Conservation (phyloP, 768 basidiomycete genomes). For the Cytidiella melzeri region DNA sequence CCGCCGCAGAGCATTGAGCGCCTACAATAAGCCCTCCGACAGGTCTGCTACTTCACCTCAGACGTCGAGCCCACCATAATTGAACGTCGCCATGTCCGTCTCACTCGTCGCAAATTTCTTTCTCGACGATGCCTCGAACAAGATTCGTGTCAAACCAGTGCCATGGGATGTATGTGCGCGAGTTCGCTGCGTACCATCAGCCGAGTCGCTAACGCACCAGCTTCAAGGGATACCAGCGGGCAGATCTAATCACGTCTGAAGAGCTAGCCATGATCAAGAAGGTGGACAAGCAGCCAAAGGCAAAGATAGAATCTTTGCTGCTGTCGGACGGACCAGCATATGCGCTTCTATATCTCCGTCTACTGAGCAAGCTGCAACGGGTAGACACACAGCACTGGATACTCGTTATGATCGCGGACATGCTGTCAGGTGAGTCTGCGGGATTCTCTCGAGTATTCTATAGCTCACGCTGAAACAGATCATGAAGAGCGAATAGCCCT, state of each 20-base stretch:
- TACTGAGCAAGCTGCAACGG: slow-evolving; percentile 81
- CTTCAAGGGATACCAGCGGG: slow-evolving; percentile 87
- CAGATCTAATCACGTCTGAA: slow-evolving; percentile 81
- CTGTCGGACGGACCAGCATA: slow-evolving; percentile 80
- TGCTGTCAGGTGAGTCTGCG: slow-evolving; percentile 58
- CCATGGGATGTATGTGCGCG: slow-evolving; percentile 82
- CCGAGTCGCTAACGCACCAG: slow-evolving; percentile 15
- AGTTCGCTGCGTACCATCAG: neutral
- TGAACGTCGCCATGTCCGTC: slow-evolving; percentile 50
- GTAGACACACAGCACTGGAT: slow-evolving; percentile 86
- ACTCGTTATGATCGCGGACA: slow-evolving; percentile 83
- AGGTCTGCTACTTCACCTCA: no score
- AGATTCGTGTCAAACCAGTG: slow-evolving; percentile 85
- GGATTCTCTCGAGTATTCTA: neutral
- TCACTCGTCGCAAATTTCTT: slow-evolving; percentile 75
- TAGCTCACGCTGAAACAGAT: slow-evolving; percentile 38
- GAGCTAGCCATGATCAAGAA: slow-evolving; percentile 86
- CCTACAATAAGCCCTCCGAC: no score
- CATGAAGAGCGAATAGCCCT: slow-evolving; percentile 83
- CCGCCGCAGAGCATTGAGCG: no score
- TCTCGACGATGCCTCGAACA: slow-evolving; percentile 81
- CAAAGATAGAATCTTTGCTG: slow-evolving; percentile 70
- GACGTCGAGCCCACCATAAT: neutral
- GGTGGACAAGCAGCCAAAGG: slow-evolving; percentile 74
- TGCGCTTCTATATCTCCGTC: slow-evolving; percentile 81